Conservation (phyloP, 169 alveolate genomes). For the Cryptosporidium sp. region DNA sequence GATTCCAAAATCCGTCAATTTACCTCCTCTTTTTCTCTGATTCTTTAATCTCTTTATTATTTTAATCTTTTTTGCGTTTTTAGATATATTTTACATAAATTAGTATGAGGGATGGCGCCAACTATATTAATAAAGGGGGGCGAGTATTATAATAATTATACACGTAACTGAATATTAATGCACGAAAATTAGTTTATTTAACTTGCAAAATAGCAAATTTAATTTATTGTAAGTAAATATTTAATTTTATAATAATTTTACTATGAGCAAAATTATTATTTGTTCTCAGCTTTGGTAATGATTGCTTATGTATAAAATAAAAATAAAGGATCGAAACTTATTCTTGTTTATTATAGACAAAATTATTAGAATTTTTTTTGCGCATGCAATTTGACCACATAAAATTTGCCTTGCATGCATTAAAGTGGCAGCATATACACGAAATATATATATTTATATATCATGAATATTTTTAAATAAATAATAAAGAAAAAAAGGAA, state of each 20-base stretch:
- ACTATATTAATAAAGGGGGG: neutral
- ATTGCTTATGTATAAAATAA: too few species aligned
- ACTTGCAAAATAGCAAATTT: neutral
- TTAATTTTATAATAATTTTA: too few species aligned
- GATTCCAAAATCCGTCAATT: neutral
- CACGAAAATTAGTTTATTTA: neutral
- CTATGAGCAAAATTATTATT: too few species aligned
- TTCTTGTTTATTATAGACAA: neutral
- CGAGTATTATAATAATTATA: too few species aligned
- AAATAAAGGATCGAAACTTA: too few species aligned
- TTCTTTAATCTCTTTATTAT: neutral
- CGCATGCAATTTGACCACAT: slow-evolving; percentile 6
- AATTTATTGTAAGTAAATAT: too few species aligned
- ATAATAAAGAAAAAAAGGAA: too few species aligned
- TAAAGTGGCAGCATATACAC: neutral
- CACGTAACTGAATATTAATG: slow-evolving; percentile 14
- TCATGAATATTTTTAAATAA: too few species aligned
- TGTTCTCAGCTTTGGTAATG: too few species aligned
- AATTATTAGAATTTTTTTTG: neutral
- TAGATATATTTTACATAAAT: slow-evolving; percentile 5
- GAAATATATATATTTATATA: too few species aligned
- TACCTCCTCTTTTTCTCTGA: neutral
- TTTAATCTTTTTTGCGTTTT: slow-evolving; percentile 9
- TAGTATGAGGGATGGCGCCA: slow-evolving; percentile 23
- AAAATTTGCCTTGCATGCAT: neutral